Evolutionary conservation across 805 yeast genomes (phyloP).

Genomic region (Kazachstania africana): DNA sequence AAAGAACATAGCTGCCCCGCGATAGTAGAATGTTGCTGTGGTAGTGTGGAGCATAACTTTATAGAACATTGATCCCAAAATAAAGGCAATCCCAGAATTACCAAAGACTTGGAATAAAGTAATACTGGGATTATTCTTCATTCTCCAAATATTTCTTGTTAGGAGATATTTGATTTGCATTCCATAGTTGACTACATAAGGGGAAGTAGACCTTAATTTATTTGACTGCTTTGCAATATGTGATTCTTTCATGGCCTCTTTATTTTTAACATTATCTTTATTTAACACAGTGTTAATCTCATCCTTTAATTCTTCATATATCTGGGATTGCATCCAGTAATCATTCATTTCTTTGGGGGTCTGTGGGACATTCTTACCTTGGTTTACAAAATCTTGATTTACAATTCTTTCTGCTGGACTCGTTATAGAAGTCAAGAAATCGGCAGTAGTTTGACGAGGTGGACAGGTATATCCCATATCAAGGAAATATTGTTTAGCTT

Average conservation of each 20-base stretch:
- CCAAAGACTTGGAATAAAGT: slow-evolving; percentile 32
- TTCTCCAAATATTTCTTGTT: slow-evolving; percentile 37
- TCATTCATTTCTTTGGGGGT: slow-evolving; percentile 51
- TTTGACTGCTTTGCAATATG: slow-evolving; percentile 43
- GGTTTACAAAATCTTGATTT: slow-evolving; percentile 24
- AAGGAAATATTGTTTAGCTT: slow-evolving; percentile 47
- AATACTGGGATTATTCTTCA: slow-evolving; percentile 39
- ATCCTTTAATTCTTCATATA: slow-evolving; percentile 29
- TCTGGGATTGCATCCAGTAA: slow-evolving; percentile 43
- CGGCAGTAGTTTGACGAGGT: slow-evolving; percentile 57
- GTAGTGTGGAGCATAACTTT: slow-evolving; percentile 28
- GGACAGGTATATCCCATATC: slow-evolving; percentile 57
- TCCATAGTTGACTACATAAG: slow-evolving; percentile 40
- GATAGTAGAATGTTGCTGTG: slow-evolving; percentile 38
- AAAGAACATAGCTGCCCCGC: slow-evolving; percentile 59
- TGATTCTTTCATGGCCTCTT: slow-evolving; percentile 24
- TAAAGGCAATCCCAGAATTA: slow-evolving; percentile 41
- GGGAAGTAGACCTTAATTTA: slow-evolving; percentile 34
- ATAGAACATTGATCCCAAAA: slow-evolving; percentile 48
- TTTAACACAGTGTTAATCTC: slow-evolving; percentile 35
- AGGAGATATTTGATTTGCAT: slow-evolving; percentile 41
- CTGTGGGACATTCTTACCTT: slow-evolving; percentile 44
- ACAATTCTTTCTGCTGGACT: slow-evolving; percentile 50
- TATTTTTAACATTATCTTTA: slow-evolving; percentile 14
- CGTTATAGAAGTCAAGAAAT: slow-evolving; percentile 57